Percentiles rank a stretch among this genome's conserved stretches.
Conservation (phyloP, 768 basidiomycete species). For the Lactifluus piperatus region DNA sequence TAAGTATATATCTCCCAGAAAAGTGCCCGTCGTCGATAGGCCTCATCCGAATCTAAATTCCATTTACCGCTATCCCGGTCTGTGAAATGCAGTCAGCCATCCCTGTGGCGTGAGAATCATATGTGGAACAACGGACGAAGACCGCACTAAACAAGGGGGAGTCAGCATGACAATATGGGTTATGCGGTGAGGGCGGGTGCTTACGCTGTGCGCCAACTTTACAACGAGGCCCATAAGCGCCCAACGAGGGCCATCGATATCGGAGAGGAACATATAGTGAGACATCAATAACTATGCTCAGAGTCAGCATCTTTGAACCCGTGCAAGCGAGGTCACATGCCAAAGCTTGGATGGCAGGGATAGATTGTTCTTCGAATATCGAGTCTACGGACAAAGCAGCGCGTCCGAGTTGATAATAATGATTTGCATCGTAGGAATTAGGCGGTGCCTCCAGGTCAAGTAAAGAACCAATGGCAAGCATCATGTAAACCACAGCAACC, state of each 20-base stretch:
- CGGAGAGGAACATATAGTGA: conserved; percentile 39
- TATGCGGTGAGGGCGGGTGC: conserved; percentile 20
- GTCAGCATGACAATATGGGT: conserved; percentile 19
- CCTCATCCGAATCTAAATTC: conserved; percentile 48
- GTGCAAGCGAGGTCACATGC: conserved; percentile 30
- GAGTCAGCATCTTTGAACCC: conserved; percentile 20
- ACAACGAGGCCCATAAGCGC: conserved; percentile 62
- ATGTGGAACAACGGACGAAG: conserved; percentile 48
- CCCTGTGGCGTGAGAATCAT: conserved; percentile 23
- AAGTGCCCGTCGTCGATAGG: conserved; percentile 47
- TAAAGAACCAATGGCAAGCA: conserved; percentile 56
- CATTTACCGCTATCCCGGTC: conserved; percentile 63
- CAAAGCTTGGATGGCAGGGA: conserved; percentile 56
- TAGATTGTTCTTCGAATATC: conserved; percentile 54
- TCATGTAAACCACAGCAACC: conserved; percentile 51
- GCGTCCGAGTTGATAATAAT: conserved; percentile 52
- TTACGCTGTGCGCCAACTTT: conserved; percentile 61
- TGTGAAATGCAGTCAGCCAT: conserved; percentile 25
- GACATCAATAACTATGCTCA: conserved; percentile 45
- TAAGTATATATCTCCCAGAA: conserved; percentile 62
- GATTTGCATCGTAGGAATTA: conserved; percentile 45
- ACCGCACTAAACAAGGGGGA: conserved; percentile 11
- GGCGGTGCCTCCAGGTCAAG: conserved; percentile 49
- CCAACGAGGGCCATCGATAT: conserved; percentile 54
- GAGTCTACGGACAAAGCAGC: conserved; percentile 54